Base-by-base conservation (phyloP, 768 basidiomycete genomes). In the Saitozyma podzolica region DNA sequence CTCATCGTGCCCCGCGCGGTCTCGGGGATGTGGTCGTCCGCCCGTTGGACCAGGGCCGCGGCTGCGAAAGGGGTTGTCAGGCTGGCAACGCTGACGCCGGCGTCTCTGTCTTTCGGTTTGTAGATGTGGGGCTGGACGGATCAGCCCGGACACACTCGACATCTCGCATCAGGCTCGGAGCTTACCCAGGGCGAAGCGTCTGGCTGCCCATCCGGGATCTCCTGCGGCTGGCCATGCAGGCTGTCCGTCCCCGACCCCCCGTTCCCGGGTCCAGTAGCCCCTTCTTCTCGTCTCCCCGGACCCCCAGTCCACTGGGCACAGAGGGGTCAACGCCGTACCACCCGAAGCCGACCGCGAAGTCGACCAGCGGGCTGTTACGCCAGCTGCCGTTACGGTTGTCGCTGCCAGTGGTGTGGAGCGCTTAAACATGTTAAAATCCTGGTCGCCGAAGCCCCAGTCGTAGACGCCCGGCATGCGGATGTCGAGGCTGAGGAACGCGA, bases 131-230 rank as follows among this genome's bases (percentile, higher is more conserved):
- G 60, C 60, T 62, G 29, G 17, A 41, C 29, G n/a, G 8, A n/a
- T 56, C 53, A 56, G 47, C 40, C 9, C 20, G n/a, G 14, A 42
- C 14, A 29, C 29, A 5, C 29, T 29, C 29, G 5, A 29, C 2
- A 29, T 19, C 19, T n/a, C 11, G 43, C 7, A 37, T 20, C 29
- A 29, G 29, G 29, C 29, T 29, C 29, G 29, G 29, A 29, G 50
- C 60, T 56, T 37, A 62, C 60, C 60, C 60, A 62, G 19, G 10
- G 8, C 29, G 54, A 55, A 17, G 29, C 29, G 16, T 16, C 42
- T 48, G 60, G 53, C n/a, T 54, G 60, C 9, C 53, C 60, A 50
- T 62, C 60, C 13, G n/a, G 60, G 8, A 62, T 43, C 14, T 62
- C 60, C 10, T 42, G 19, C 10, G 45, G 43, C 13, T 42, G 19